Evolutionary conservation across 768 basidiomycete genomes (phyloP), one percentile per base, ranked within the genome.

Genomic region (Chalciporus piperatus): DNA sequence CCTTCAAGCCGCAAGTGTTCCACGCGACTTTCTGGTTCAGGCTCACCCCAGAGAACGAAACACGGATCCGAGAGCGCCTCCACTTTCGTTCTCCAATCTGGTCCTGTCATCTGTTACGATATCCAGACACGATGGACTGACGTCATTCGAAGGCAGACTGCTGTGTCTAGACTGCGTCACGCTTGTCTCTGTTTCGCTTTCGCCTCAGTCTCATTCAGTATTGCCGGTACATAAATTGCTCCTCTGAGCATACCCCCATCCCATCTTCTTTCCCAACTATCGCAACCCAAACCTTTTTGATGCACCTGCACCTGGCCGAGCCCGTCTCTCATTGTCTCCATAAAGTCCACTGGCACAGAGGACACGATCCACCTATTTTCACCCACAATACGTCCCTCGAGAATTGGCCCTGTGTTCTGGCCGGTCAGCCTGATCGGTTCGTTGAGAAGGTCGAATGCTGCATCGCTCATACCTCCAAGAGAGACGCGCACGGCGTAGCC

Each of bases 331-430:
- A 52, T 3, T 58, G 57, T 37, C 48, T 57, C 33, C 45, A 55
- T 19, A 57, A 48, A 8, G 47, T 48, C 16, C 47, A 57, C 3
- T 50, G 56, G 28, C 54, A 56, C 40, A 25, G 6, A 3, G 44
- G 50, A 28, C 1, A 14, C 2, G 52, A 54, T 11, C 2, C 32
- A 10, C 2, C 49, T 16, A 28, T 57, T 4, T 33, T 57, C 8
- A 57, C 51, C 16, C 54, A 48, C 12, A 45, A 49, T 2, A 57
- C 54, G 0, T 13, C 55, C 3, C 50, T 58, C 20, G 55, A 58
- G 20, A n/a, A 10, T 12, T 58, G 50, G 57, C 55, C 55, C 6
- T 28, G n/a, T 8, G 46, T 52, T 4, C 13, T 57, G 11, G 40
- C 22, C 4, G 23, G 32, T 30, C 48, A 45, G 27, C 40, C 44